phyloP scores from a whole-genome alignment of 306 rosid species.

The Acacia confusa region DNA sequence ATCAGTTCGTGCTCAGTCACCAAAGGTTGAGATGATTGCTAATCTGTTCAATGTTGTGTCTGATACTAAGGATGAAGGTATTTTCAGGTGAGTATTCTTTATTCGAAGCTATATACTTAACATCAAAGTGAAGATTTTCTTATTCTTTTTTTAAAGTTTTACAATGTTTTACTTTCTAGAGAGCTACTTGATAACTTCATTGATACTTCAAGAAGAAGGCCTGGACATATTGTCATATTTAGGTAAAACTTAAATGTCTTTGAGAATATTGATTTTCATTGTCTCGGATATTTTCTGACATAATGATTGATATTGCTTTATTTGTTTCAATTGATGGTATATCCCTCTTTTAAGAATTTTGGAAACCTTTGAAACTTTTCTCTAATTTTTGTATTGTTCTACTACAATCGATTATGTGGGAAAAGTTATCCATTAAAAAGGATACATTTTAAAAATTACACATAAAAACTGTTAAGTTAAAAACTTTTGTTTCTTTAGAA shows the following conservation, averaged over 20 bases:
- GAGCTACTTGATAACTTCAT: conserved; percentile 33
- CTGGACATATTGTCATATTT: conserved; percentile 42
- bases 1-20: conserved; percentile 36
- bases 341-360: not conserved
- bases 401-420: not conserved
- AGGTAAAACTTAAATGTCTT: conserved; percentile 24
- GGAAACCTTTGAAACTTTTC: not conserved
- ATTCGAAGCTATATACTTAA: not conserved
- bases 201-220: conserved; percentile 25
- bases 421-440: not conserved
- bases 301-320: not conserved
- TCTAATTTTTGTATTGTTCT: not conserved
- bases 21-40: conserved; percentile 36
- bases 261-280: not conserved
- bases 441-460: not conserved
- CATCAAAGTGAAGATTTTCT: not conserved
- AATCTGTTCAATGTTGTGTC: conserved; percentile 31
- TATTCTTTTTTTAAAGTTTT: too few relatives aligned
- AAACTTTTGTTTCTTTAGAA: not conserved
- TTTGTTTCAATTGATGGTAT: not conserved
- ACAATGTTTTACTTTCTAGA: conserved; percentile 16
- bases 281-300: not conserved
- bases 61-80: conserved; percentile 32
- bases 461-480: not conserved
- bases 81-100: conserved; percentile 30